These are phyloP conservation scores for Microthlaspi erraticum DNA, from an alignment of 345 rosid species.

Conservation along the genomic window DNA sequence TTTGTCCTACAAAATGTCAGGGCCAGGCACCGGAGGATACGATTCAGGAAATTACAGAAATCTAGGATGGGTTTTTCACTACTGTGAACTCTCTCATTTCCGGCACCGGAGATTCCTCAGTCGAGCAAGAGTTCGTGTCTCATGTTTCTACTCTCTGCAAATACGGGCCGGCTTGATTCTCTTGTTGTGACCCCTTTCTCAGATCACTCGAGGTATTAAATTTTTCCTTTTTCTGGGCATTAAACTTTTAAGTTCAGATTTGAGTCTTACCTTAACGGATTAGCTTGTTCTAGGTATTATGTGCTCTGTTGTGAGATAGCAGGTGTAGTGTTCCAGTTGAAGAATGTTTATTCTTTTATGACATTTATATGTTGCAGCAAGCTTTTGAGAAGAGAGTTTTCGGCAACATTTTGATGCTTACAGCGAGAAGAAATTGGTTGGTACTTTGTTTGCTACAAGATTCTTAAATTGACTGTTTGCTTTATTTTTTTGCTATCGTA, in stretches of 20 bases:
- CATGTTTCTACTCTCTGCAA: conserved; percentile 68
- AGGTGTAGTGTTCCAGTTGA: not conserved
- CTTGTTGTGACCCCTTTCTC: conserved; percentile 78
- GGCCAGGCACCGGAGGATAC: conserved; percentile 58
- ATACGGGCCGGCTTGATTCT: conserved; percentile 66
- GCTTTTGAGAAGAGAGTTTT: conserved; percentile 71
- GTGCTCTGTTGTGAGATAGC: conserved; percentile 1
- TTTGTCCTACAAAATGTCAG: too few species aligned
- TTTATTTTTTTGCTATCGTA: not conserved
- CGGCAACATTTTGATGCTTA: conserved; percentile 75
- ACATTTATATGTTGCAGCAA: conserved; percentile 53
- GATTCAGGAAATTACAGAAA: conserved; percentile 58
- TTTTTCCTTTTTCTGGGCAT: not conserved
- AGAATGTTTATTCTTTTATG: conserved; percentile 12
- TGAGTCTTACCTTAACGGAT: not conserved
- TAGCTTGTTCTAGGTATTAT: not conserved
- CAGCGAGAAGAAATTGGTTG: conserved; percentile 39
- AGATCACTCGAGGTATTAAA: conserved; percentile 59
- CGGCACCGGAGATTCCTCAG: conserved; percentile 51
- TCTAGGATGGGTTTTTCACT: conserved; percentile 65
- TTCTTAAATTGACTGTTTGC: not conserved
- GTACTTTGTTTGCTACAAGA: conserved; percentile 1
- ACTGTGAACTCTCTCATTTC: conserved; percentile 59
- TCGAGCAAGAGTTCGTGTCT: conserved; percentile 53
- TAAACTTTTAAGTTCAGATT: not conserved